Evolutionary conservation across 2,329 filamentous ascomycete species (phyloP).

Genomic region (Diaporthe humulicola): DNA sequence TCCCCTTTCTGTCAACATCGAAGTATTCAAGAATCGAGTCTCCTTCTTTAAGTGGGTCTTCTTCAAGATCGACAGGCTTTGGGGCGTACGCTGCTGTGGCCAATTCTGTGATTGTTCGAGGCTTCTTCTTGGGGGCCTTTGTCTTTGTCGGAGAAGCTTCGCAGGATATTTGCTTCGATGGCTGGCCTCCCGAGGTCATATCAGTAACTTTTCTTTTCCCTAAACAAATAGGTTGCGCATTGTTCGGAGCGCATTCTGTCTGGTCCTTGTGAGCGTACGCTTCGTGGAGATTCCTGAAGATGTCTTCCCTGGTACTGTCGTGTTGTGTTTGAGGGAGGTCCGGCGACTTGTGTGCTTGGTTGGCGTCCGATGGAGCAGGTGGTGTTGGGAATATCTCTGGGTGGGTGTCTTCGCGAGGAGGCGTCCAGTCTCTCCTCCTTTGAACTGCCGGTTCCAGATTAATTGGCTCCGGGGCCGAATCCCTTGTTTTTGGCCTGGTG

Average conservation of each 20-base stretch:
- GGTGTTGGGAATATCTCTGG: constrained; percentile 33
- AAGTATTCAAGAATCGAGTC: constrained; percentile 64
- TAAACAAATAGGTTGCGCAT: constrained; percentile 51
- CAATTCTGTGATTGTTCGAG: constrained; percentile 82
- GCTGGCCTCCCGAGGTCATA: constrained; percentile 52
- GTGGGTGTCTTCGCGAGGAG: constrained; percentile 61
- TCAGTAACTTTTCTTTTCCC: constrained; percentile 71
- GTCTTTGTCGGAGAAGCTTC: constrained; percentile 54
- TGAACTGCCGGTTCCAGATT: constrained; percentile 63
- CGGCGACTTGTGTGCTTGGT: not conserved
- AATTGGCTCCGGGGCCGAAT: constrained; percentile 48
- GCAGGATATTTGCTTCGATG: constrained; percentile 41
- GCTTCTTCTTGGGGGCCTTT: constrained; percentile 75
- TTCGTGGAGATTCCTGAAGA: constrained; percentile 60
- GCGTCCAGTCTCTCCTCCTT: constrained; percentile 77
- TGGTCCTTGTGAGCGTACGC: constrained; percentile 54
- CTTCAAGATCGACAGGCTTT: constrained; percentile 51
- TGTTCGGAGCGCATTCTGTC: constrained; percentile 34
- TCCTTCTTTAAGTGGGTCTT: constrained; percentile 44
- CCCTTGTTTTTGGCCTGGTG: constrained; percentile 45
- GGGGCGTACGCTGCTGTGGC: constrained; percentile 78
- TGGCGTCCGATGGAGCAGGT: constrained; percentile 26
- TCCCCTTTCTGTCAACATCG: constrained; percentile 46
- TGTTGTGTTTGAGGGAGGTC: not conserved
- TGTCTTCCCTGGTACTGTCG: constrained; percentile 42